Conservation (phyloP, 345 rosid species). For the Arabis hirsuta region DNA sequence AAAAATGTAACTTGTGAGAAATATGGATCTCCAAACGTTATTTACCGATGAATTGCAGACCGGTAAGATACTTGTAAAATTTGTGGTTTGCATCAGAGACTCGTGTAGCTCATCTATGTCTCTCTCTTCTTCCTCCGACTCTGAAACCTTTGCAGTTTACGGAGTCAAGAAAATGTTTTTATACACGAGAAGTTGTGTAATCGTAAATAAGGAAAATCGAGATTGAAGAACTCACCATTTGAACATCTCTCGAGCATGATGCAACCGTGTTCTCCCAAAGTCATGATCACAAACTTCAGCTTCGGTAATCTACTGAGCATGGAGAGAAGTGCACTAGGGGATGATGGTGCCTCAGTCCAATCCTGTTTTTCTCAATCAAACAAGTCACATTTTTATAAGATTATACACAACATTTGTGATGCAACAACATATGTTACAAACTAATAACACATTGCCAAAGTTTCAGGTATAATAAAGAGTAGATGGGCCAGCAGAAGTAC, state of each 20-base stretch:
- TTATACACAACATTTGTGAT: background rate
- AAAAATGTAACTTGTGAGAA: background rate
- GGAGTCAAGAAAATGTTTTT: background rate
- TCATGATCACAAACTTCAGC: slow-evolving; percentile 73
- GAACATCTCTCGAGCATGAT: slow-evolving; percentile 79
- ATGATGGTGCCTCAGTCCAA: slow-evolving; percentile 75
- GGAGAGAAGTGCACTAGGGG: slow-evolving; percentile 76
- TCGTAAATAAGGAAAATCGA: background rate
- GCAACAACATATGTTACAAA: background rate
- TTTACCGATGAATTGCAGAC: slow-evolving; percentile 67
- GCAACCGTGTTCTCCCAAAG: slow-evolving; percentile 89
- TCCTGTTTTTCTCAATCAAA: slow-evolving; percentile 48
- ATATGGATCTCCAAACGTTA: slow-evolving; percentile 3
- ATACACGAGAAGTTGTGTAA: background rate
- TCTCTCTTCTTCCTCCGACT: slow-evolving; percentile 60
- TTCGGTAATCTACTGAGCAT: slow-evolving; percentile 76
- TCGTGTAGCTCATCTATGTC: slow-evolving; percentile 64
- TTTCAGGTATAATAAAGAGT: no score
- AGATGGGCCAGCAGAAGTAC: no score
- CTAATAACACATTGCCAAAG: background rate
- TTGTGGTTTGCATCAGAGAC: slow-evolving; percentile 53
- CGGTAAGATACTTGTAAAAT: slow-evolving; percentile 53
- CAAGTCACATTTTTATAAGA: slow-evolving; percentile 1
- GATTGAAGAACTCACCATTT: slow-evolving; percentile 53
- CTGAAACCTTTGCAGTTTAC: slow-evolving; percentile 39